These are phyloP conservation scores for Hansenula sp. DNA, from an alignment of 1,139 yeast species.

Conservation along the genomic window DNA sequence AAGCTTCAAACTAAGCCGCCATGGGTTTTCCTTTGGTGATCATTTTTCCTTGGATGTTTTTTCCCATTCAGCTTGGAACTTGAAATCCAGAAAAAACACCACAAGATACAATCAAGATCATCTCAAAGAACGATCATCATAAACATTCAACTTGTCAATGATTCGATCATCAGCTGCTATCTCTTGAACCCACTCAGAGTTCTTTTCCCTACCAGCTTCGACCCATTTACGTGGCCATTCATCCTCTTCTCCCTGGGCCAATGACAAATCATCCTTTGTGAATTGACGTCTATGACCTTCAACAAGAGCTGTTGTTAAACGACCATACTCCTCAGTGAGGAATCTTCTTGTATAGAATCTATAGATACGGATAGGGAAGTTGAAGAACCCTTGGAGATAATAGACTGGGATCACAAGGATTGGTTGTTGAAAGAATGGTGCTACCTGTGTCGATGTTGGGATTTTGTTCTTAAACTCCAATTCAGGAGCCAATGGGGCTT, in stretches of 20 bases:
- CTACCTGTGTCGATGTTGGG: slow-evolving; percentile 35
- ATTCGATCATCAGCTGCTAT: slow-evolving; percentile 69
- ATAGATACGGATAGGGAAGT: slow-evolving; percentile 71
- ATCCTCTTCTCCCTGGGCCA: slow-evolving; percentile 66
- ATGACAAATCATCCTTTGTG: slow-evolving; percentile 44
- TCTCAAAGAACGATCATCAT: slow-evolving; percentile 23
- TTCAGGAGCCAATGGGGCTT: slow-evolving; percentile 60
- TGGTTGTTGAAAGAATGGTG: slow-evolving; percentile 71
- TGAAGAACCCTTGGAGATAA: slow-evolving; percentile 72
- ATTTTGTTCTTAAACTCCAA: slow-evolving; percentile 30
- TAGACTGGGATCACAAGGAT: slow-evolving; percentile 70
- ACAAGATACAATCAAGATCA: not conserved
- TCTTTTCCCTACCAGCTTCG: slow-evolving; percentile 59
- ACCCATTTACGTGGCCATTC: slow-evolving; percentile 95
- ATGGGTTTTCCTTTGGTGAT: no score
- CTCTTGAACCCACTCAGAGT: slow-evolving; percentile 88
- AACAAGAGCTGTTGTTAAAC: slow-evolving; percentile 56
- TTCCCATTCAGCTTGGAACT: no score
- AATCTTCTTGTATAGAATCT: slow-evolving; percentile 73
- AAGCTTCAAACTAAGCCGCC: no score
- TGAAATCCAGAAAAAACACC: not conserved
- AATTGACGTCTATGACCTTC: slow-evolving; percentile 55
- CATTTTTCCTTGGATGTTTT: no score
- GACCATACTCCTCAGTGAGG: slow-evolving; percentile 70
- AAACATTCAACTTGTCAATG: slow-evolving; percentile 51